phyloP scores from a whole-genome alignment of 768 basidiomycete species.

The Daedalea quercina region DNA sequence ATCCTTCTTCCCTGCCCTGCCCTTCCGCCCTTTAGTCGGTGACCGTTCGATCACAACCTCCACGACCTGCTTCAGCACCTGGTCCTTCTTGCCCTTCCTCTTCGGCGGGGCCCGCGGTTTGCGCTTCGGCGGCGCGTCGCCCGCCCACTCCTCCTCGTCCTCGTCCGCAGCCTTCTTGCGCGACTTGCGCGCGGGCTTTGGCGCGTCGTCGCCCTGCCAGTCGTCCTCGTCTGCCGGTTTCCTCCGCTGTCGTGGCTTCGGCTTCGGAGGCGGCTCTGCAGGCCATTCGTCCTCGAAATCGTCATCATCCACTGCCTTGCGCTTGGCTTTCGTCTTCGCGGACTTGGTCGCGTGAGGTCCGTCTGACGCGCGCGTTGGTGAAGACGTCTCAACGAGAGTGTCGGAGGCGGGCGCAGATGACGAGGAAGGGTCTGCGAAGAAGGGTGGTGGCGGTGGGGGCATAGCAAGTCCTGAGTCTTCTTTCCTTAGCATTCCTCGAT shows the following conservation, averaged over 20 bases:
- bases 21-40: slow-evolving; percentile 7
- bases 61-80: slow-evolving; percentile 6
- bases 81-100: slow-evolving; percentile 5
- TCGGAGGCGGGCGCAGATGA: slow-evolving; percentile 2
- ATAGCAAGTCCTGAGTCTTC: not conserved
- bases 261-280: slow-evolving; percentile 1
- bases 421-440: slow-evolving; percentile 14
- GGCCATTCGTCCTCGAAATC: slow-evolving; percentile 1
- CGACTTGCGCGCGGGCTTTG: slow-evolving; percentile 3
- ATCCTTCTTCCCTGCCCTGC: slow-evolving; percentile 8
- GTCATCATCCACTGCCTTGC: not conserved
- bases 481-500: not conserved
- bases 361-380: not conserved
- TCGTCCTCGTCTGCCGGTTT: slow-evolving; percentile 2
- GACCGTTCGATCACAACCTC: slow-evolving; percentile 7
- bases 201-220: not conserved
- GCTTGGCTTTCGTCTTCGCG: slow-evolving; percentile 1
- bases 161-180: slow-evolving; percentile 9
- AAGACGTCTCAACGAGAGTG: not conserved
- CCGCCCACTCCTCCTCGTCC: slow-evolving; percentile 13
- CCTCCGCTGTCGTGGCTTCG: slow-evolving; percentile 7
- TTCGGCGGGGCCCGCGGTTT: slow-evolving; percentile 9
- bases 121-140: slow-evolving; percentile 12
- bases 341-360: not conserved
- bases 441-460: slow-evolving; percentile 8